These are phyloP conservation scores for Gastrolobium villosum DNA, from an alignment of 306 rosid species.

Conservation along the genomic window DNA sequence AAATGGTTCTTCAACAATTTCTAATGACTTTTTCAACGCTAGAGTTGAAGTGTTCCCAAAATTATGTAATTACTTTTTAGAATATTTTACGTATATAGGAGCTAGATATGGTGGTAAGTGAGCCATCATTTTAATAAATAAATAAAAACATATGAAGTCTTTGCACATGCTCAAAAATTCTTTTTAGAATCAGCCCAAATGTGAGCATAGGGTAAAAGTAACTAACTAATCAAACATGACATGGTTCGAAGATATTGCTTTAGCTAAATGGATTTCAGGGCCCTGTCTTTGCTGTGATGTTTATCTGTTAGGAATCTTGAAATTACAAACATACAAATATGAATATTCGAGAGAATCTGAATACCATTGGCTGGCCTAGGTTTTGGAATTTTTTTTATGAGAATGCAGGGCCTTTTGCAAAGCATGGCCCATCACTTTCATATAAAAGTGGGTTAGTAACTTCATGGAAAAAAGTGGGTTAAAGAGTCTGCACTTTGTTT, in stretches of 20 bases:
- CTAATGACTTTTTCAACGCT: not conserved
- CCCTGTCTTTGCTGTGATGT: slow-evolving; percentile 44
- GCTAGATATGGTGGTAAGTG: not conserved
- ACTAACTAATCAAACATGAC: slow-evolving; percentile 7
- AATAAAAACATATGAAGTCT: not conserved
- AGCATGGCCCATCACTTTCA: slow-evolving; percentile 44
- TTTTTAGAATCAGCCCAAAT: not conserved
- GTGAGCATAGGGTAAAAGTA: slow-evolving; percentile 10
- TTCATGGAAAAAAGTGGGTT: slow-evolving; percentile 31
- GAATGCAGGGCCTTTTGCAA: slow-evolving; percentile 10
- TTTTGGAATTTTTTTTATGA: slow-evolving; percentile 29
- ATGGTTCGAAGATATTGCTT: slow-evolving; percentile 36
- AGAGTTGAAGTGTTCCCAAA: slow-evolving; percentile 1
- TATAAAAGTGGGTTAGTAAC: slow-evolving; percentile 49
- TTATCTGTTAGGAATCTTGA: slow-evolving; percentile 49
- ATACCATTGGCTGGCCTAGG: slow-evolving; percentile 40
- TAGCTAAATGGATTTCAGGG: slow-evolving; percentile 45
- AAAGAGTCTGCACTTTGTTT: slow-evolving; percentile 41
- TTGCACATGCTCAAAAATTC: slow-evolving; percentile 9
- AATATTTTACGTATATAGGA: slow-evolving; percentile 13
- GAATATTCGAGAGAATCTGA: slow-evolving; percentile 49
- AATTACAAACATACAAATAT: slow-evolving; percentile 45
- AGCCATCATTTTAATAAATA: not conserved
- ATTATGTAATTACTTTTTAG: not conserved
- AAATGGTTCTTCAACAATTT: no score